phyloP scores from a whole-genome alignment of 257 asterid genomes.

The Cruciata laevipes region DNA sequence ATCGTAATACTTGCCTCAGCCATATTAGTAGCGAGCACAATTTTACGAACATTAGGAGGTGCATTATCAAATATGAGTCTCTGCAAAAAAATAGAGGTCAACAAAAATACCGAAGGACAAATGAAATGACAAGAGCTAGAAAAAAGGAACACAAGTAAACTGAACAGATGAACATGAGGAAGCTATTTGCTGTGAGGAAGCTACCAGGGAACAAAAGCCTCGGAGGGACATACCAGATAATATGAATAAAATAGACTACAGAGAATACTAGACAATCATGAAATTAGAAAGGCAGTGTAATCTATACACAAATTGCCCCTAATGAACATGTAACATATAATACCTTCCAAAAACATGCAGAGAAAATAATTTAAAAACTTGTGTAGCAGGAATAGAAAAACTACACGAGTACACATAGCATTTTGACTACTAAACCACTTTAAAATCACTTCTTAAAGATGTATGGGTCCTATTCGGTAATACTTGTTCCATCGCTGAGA shows the following conservation, averaged over 20 bases:
- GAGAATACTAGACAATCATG: neutral
- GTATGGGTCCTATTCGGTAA: neutral
- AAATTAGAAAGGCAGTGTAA: neutral
- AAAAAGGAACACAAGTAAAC: neutral
- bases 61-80: slow-evolving; percentile 93
- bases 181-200: neutral
- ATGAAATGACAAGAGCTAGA: neutral
- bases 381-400: neutral
- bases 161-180: neutral
- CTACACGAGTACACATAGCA: neutral
- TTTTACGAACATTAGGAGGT: slow-evolving; percentile 87
- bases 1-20: slow-evolving; percentile 99
- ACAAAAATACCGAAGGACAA: neutral
- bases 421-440: neutral
- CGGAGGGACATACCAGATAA: neutral
- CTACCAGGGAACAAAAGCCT: neutral
- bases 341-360: neutral
- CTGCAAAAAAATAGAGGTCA: slow-evolving; percentile 24
- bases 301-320: neutral
- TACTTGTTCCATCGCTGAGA: too few species aligned
- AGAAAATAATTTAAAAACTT: neutral
- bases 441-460: neutral
- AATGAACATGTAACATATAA: neutral
- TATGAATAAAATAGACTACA: neutral
- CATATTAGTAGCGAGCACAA: slow-evolving; percentile 96